Conservation (phyloP, 768 basidiomycete species). For the Epithele typhae region DNA sequence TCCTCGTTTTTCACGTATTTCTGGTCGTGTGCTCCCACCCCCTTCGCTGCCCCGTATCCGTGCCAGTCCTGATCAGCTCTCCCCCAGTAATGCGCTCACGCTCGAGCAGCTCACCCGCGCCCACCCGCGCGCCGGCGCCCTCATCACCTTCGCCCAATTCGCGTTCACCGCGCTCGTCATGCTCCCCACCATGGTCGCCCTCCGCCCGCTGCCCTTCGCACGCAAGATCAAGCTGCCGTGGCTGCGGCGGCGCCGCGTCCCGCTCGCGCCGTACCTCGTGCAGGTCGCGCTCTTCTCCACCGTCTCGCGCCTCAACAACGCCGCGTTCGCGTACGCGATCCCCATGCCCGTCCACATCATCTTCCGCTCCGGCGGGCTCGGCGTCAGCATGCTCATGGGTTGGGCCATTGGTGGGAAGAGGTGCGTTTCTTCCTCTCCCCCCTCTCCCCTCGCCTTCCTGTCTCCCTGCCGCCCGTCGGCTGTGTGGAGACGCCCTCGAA, state of each 20-base stretch:
- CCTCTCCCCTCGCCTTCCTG: too few relatives aligned
- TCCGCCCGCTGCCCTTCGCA: neutral
- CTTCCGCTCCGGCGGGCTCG: constrained; percentile 84
- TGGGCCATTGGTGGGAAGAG: constrained; percentile 61
- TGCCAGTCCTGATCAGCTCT: neutral
- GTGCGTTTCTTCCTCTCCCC: too few relatives aligned
- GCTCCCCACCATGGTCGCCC: constrained; percentile 52
- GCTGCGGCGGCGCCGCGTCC: constrained; percentile 62
- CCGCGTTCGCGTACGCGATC: constrained; percentile 81
- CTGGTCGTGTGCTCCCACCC: constrained; percentile 11
- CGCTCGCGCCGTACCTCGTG: constrained; percentile 64
- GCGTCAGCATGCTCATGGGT: constrained; percentile 80
- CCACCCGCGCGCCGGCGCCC: constrained; percentile 68
- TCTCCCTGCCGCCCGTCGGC: too few relatives aligned
- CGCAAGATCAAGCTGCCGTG: constrained; percentile 31
- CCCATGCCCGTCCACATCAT: constrained; percentile 95
- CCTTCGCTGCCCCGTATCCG: neutral
- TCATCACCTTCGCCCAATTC: constrained; percentile 89
- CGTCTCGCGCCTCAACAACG: constrained; percentile 83
- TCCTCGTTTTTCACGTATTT: too few relatives aligned
- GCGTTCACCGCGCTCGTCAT: constrained; percentile 70
- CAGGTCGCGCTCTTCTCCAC: constrained; percentile 82
- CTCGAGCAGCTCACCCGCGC: constrained; percentile 67
- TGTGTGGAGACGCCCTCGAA: too few relatives aligned
- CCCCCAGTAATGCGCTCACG: constrained; percentile 68